These are phyloP conservation scores for Lactifluus volemus DNA, from an alignment of 768 basidiomycete species.

Conservation along the genomic window DNA sequence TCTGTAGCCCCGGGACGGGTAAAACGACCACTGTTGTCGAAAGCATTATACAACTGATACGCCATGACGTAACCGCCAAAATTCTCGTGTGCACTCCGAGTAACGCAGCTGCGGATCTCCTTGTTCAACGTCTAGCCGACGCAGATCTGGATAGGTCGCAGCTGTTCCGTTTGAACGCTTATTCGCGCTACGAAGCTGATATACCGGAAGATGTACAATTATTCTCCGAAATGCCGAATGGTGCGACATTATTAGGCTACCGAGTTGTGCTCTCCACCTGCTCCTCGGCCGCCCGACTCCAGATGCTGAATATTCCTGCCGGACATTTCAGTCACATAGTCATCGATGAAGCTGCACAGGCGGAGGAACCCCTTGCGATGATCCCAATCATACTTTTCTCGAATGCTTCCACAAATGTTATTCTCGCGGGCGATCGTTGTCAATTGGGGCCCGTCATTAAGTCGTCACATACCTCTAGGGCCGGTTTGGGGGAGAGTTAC, in stretches of 20 bases:
- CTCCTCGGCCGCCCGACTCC: slow-evolving; percentile 41
- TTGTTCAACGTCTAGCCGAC: slow-evolving; percentile 24
- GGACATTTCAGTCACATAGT: slow-evolving; percentile 57
- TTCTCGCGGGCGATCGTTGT: slow-evolving; percentile 31
- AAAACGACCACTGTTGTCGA: slow-evolving; percentile 34
- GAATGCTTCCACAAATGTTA: slow-evolving; percentile 28
- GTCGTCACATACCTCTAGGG: slow-evolving; percentile 22
- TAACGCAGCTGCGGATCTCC: slow-evolving; percentile 30
- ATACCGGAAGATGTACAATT: slow-evolving; percentile 30
- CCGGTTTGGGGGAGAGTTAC: slow-evolving; percentile 29
- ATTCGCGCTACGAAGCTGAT: slow-evolving; percentile 32
- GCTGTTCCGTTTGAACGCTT: slow-evolving; percentile 48
- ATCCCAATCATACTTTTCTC: slow-evolving; percentile 31
- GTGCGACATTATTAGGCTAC: slow-evolving; percentile 31
- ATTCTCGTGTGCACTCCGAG: slow-evolving; percentile 32
- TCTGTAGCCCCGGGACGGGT: slow-evolving; percentile 32
- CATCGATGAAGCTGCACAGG: slow-evolving; percentile 59
- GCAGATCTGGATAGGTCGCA: slow-evolving; percentile 21
- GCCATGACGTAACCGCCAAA: slow-evolving; percentile 15
- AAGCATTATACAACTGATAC: slow-evolving; percentile 29
- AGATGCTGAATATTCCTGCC: slow-evolving; percentile 37
- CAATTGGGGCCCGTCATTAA: slow-evolving; percentile 33
- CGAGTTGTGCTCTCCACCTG: slow-evolving; percentile 53
- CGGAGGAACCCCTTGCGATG: slow-evolving; percentile 51
- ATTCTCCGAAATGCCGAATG: slow-evolving; percentile 32